A percentile compares a stretch with the other conserved stretches of the same genome.
These are phyloP conservation scores for Geranium incanum DNA, from an alignment of 441 rosid genomes.

Conservation along the genomic window DNA sequence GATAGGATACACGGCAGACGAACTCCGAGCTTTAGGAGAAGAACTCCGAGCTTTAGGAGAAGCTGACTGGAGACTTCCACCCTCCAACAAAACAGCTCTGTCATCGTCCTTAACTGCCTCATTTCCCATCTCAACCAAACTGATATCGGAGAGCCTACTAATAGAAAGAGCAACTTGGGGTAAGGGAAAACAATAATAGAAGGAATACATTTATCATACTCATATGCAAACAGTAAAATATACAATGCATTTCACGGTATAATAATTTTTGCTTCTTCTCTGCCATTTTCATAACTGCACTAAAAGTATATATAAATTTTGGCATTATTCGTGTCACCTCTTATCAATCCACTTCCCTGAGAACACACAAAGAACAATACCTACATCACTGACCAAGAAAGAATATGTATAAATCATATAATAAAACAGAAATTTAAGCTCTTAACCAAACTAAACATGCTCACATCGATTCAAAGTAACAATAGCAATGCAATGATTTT, in stretches of 20 bases:
- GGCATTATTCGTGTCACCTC: background rate
- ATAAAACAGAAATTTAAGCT: background rate
- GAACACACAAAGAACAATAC: background rate
- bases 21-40: constrained; percentile 52
- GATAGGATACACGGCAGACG: constrained; percentile 24
- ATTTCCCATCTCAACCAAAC: constrained; percentile 50
- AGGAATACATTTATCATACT: background rate
- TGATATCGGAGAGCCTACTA: constrained; percentile 66
- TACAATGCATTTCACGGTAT: background rate
- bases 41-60: constrained; percentile 56
- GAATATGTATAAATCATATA: background rate
- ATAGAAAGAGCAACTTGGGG: constrained; percentile 2
- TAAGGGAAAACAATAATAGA: background rate
- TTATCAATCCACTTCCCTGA: background rate
- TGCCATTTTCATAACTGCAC: background rate
- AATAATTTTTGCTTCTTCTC: background rate
- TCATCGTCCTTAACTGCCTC: constrained; percentile 71
- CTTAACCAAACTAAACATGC: background rate
- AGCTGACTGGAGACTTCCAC: constrained; percentile 74
- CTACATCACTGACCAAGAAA: background rate
- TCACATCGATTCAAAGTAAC: background rate
- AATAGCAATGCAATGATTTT: background rate
- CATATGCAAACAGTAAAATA: background rate
- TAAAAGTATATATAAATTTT: background rate
- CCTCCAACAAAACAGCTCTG: constrained; percentile 68